A percentile compares a stretch with the other conserved stretches of the same genome.
phyloP scores from a whole-genome alignment of 345 rosid species.

The Adansonia digitata region DNA sequence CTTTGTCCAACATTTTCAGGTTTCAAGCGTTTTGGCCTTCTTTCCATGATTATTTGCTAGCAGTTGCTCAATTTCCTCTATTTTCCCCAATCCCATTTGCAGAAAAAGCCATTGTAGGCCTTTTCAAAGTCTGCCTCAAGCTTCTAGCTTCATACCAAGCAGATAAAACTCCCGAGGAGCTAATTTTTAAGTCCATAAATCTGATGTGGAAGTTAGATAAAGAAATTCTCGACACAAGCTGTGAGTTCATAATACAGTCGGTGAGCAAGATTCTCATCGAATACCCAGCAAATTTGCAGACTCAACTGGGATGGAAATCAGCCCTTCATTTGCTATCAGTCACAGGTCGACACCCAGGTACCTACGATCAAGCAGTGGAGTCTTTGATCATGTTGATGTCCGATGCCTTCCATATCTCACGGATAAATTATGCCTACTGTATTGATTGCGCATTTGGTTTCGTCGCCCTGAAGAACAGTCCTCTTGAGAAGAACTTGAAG shows the following conservation, averaged over 20 bases:
- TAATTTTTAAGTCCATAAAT: constrained; percentile 67
- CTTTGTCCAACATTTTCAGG: constrained; percentile 48
- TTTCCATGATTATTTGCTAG: constrained; percentile 57
- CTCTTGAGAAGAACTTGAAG: constrained; percentile 62
- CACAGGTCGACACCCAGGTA: constrained; percentile 64
- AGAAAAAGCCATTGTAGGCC: constrained; percentile 59
- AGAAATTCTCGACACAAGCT: constrained; percentile 70
- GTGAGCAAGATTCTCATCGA: constrained; percentile 57
- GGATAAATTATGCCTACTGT: constrained; percentile 54
- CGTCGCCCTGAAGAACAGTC: constrained; percentile 61
- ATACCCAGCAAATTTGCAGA: constrained; percentile 54
- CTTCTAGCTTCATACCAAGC: constrained; percentile 41
- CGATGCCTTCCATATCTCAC: constrained; percentile 38
- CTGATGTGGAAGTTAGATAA: constrained; percentile 91
- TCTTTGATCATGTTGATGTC: constrained; percentile 60
- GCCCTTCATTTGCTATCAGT: constrained; percentile 61
- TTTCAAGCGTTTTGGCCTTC: constrained; percentile 64
- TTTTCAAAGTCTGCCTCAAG: constrained; percentile 61
- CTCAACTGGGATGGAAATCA: constrained; percentile 78
- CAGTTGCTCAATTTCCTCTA: constrained; percentile 66
- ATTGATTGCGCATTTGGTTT: constrained; percentile 82
- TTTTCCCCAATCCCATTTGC: constrained; percentile 83
- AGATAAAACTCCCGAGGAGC: constrained; percentile 58
- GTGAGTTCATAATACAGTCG: constrained; percentile 49
- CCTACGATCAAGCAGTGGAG: constrained; percentile 71